Conservation (phyloP, 768 basidiomycete species). For the Gautieria morchelliformis region DNA sequence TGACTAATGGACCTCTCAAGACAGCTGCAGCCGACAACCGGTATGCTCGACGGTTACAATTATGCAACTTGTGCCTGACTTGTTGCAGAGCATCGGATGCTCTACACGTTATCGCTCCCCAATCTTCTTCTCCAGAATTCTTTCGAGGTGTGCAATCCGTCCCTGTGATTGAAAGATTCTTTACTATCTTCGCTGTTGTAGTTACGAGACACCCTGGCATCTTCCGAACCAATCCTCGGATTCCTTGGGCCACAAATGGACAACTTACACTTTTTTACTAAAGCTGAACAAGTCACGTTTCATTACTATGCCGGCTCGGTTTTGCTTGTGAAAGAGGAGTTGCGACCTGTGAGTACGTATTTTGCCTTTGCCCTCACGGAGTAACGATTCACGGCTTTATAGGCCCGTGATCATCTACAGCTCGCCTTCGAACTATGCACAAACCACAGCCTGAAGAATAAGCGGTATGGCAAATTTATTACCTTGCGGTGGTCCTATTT, state of each 20-base stretch:
- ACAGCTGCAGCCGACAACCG: constrained; percentile 4
- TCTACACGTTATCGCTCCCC: background rate
- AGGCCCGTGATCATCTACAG: constrained; percentile 7
- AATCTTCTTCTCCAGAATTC: constrained; percentile 5
- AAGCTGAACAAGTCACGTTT: constrained; percentile 8
- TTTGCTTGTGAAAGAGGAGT: constrained; percentile 3
- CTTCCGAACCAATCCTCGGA: constrained; percentile 6
- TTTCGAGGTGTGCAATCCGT: constrained; percentile 2
- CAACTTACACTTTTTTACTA: constrained; percentile 6
- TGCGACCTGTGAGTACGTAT: background rate
- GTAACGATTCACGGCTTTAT: background rate
- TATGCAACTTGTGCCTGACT: background rate
- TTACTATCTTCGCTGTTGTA: background rate
- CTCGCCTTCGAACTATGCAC: constrained; percentile 7
- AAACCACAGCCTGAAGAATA: constrained; percentile 2
- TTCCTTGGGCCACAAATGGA: constrained; percentile 5
- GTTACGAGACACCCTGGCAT: constrained; percentile 6
- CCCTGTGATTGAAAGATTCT: background rate
- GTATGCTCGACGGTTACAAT: background rate
- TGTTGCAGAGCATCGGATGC: background rate
- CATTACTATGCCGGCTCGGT: constrained; percentile 8
- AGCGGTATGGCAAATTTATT: background rate
- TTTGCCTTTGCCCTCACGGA: background rate
- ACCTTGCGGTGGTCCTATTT: background rate
- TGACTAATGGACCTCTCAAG: constrained; percentile 7